Conservation (phyloP, 805 yeast genomes). For the Ogataea minuta region DNA sequence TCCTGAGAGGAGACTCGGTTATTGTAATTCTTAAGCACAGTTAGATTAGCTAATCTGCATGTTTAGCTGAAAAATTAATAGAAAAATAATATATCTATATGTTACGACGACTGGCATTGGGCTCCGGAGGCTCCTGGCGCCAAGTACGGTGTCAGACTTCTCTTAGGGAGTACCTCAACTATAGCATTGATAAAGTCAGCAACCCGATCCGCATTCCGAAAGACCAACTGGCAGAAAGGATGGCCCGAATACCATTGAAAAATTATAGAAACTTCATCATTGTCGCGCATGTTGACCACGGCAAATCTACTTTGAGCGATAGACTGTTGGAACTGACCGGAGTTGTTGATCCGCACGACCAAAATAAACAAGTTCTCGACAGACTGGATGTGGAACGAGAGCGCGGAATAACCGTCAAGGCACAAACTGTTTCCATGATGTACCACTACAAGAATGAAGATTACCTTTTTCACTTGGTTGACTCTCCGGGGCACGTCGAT, state of each 20-base stretch:
- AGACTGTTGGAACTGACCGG: constrained; percentile 84
- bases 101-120: constrained; percentile 6
- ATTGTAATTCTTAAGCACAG: constrained; percentile 59
- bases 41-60: constrained; percentile 9
- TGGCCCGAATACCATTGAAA: constrained; percentile 75
- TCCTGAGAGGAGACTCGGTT: constrained; percentile 93
- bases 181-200: constrained; percentile 24
- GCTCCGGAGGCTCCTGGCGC: background rate
- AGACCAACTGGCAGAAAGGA: constrained; percentile 40
- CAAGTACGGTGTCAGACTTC: background rate
- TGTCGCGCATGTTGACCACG: constrained; percentile 91
- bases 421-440: constrained; percentile 95
- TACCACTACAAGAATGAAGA: constrained; percentile 67
- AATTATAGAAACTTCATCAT: constrained; percentile 88
- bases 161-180: constrained; percentile 28
- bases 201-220: constrained; percentile 29
- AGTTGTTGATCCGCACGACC: constrained; percentile 69
- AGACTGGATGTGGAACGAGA: constrained; percentile 93
- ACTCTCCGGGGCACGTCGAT: constrained; percentile 98
- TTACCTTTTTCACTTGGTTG: constrained; percentile 85
- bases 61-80: constrained; percentile 3
- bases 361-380: constrained; percentile 82
- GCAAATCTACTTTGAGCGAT: constrained; percentile 86
- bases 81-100: constrained; percentile 1
- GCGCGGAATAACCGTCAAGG: constrained; percentile 94